phyloP scores from a whole-genome alignment of 441 rosid genomes.

The Populus hybrid region DNA sequence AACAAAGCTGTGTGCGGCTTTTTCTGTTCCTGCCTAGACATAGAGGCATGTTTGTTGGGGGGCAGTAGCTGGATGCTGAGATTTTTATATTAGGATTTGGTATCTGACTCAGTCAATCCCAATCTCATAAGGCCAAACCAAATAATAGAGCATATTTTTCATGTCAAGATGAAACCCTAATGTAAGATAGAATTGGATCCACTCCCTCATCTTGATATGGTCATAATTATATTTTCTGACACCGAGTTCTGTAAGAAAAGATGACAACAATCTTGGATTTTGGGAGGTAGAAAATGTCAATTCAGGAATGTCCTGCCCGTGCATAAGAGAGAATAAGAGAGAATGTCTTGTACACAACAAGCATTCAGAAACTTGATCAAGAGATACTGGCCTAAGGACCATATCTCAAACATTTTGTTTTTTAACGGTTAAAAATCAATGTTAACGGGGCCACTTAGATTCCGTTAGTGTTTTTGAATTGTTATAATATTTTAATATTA shows the following conservation, averaged over 20 bases:
- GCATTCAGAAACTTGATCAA: background rate
- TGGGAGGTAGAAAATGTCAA: background rate
- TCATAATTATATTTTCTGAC: background rate
- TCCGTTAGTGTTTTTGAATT: too few species aligned
- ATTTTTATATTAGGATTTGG: background rate
- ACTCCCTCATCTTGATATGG: background rate
- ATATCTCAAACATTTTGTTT: too few species aligned
- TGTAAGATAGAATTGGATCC: slow-evolving; percentile 1
- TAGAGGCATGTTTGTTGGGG: slow-evolving; percentile 22
- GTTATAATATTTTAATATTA: too few species aligned
- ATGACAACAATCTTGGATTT: background rate
- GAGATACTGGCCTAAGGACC: too few species aligned
- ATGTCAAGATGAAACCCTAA: slow-evolving; percentile 6
- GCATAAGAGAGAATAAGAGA: background rate
- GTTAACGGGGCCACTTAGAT: too few species aligned
- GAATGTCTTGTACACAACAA: background rate
- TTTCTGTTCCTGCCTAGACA: slow-evolving; percentile 13
- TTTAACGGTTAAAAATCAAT: too few species aligned
- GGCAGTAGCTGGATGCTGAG: background rate
- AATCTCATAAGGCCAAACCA: background rate
- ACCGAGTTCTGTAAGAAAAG: background rate
- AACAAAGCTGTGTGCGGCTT: background rate
- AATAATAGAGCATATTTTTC: background rate
- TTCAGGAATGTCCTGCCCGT: background rate
- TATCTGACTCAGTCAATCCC: background rate